A percentile compares a stretch with the other conserved stretches of the same genome.
Evolutionary conservation across 768 basidiomycete species (phyloP).

Genomic region (Suillus spraguei): DNA sequence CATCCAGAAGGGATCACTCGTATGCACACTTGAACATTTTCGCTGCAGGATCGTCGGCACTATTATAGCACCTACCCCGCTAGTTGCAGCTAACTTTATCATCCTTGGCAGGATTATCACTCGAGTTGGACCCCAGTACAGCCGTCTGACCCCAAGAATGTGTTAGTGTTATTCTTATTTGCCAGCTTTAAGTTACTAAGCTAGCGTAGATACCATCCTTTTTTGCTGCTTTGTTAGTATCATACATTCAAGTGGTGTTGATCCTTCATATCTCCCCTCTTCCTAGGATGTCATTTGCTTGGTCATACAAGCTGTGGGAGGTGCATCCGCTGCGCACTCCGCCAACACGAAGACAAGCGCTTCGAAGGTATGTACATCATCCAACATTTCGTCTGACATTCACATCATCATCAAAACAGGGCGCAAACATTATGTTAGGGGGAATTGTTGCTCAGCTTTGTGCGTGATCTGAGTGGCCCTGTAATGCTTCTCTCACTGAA

Average conservation of each 20-base stretch:
- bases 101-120: constrained; percentile 52
- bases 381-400: background rate
- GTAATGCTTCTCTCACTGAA: constrained; percentile 17
- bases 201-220: constrained; percentile 14
- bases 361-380: constrained; percentile 13
- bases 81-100: constrained; percentile 59
- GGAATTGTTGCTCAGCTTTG: constrained; percentile 65
- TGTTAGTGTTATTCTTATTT: constrained; percentile 22
- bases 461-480: constrained; percentile 28
- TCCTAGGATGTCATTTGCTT: constrained; percentile 39
- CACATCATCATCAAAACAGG: constrained; percentile 29
- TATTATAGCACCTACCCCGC: constrained; percentile 57
- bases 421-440: constrained; percentile 58
- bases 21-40: background rate
- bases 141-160: constrained; percentile 40
- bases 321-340: constrained; percentile 47
- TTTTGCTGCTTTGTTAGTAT: constrained; percentile 18
- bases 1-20: background rate
- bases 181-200: background rate
- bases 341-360: constrained; percentile 26
- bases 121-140: constrained; percentile 48
- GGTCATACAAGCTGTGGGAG: constrained; percentile 43
- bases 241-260: background rate
- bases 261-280: background rate
- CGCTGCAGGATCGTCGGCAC: constrained; percentile 36